These are phyloP conservation scores for Penicillium sp. DNA, from an alignment of 2,329 filamentous ascomycete genomes.

Conservation along the genomic window DNA sequence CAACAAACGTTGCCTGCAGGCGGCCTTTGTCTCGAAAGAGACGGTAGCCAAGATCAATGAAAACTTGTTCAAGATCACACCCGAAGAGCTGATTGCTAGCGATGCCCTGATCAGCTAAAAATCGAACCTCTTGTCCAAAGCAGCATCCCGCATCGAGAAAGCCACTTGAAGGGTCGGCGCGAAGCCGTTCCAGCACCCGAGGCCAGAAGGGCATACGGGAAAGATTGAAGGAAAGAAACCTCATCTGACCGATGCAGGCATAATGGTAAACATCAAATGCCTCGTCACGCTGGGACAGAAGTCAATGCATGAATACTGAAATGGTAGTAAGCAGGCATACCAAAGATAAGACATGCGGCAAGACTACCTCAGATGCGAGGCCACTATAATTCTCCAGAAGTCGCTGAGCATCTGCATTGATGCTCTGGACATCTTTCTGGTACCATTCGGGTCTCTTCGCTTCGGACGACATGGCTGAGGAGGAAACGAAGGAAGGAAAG, in stretches of 20 bases:
- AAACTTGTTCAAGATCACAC: constrained; percentile 54
- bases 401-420: constrained; percentile 26
- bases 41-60: constrained; percentile 64
- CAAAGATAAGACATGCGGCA: constrained; percentile 25
- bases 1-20: constrained; percentile 56
- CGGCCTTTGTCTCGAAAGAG: constrained; percentile 64
- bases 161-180: constrained; percentile 15
- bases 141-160: constrained; percentile 31
- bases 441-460: constrained; percentile 18
- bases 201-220: constrained; percentile 21
- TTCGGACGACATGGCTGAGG: background rate
- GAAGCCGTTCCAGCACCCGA: constrained; percentile 18
- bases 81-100: constrained; percentile 43
- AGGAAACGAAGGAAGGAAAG: too few relatives aligned
- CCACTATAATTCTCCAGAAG: constrained; percentile 28
- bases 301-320: background rate
- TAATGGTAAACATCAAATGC: constrained; percentile 26
- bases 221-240: constrained; percentile 29
- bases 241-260: constrained; percentile 29
- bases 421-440: constrained; percentile 23
- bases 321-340: constrained; percentile 3
- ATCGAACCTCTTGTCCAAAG: constrained; percentile 29
- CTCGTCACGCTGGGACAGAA: constrained; percentile 20
- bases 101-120: constrained; percentile 25
- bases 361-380: constrained; percentile 22